Percentiles rank a stretch among this genome's conserved stretches.
phyloP scores from a whole-genome alignment of 2,329 filamentous ascomycete species.

The Rutstroemia sp. region DNA sequence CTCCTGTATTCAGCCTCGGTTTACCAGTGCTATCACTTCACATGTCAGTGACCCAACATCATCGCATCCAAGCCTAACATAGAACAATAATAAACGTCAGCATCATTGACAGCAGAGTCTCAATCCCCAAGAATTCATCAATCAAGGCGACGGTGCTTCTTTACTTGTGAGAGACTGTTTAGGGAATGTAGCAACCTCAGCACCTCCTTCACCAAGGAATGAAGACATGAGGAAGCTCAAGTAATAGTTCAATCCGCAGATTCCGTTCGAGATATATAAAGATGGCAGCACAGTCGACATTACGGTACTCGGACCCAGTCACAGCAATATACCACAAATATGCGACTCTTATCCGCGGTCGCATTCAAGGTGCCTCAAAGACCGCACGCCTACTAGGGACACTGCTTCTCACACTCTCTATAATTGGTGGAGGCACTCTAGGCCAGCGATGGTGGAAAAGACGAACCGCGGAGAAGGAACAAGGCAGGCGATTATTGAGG shows the following conservation, averaged over 20 bases:
- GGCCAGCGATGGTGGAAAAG: constrained; percentile 70
- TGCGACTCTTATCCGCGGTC: constrained; percentile 42
- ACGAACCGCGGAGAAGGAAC: constrained; percentile 69
- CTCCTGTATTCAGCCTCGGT: constrained; percentile 7
- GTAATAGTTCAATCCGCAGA: constrained; percentile 4
- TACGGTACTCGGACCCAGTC: constrained; percentile 65
- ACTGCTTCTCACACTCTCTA: constrained; percentile 66
- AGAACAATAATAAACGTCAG: too few relatives aligned
- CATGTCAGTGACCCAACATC: background rate
- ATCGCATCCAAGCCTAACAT: too few relatives aligned
- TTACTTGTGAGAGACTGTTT: background rate
- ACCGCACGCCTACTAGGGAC: constrained; percentile 69
- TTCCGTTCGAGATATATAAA: background rate
- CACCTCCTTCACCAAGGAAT: background rate
- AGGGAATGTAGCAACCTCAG: constrained; percentile 5
- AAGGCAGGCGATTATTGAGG: constrained; percentile 73
- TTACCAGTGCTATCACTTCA: background rate
- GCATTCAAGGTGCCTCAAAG: constrained; percentile 57
- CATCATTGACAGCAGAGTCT: background rate
- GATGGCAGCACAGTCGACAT: constrained; percentile 86
- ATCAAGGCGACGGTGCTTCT: background rate
- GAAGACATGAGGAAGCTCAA: constrained; percentile 6
- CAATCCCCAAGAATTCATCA: background rate
- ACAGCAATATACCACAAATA: constrained; percentile 57
- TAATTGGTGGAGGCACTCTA: constrained; percentile 73